phyloP scores from a whole-genome alignment of 1,284 basidiomycete species.

The Fomitopsis palustris region DNA sequence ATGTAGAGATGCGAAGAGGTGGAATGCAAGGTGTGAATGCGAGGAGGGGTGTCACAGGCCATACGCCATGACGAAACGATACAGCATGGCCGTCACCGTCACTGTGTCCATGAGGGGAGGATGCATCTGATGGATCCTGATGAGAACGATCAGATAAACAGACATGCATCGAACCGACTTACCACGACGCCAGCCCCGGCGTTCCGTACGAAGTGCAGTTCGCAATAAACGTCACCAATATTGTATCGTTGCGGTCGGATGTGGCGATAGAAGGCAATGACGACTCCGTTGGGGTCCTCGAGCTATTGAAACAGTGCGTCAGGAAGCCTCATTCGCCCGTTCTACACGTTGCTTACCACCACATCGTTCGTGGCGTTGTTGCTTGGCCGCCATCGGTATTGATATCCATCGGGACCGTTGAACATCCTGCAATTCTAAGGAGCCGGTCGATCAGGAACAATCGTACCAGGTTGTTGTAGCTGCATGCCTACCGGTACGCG shows the following conservation, averaged over 20 bases:
- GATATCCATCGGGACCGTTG: constrained; percentile 75
- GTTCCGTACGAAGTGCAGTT: constrained; percentile 73
- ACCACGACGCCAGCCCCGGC: constrained; percentile 80
- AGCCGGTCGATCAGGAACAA: constrained; percentile 8
- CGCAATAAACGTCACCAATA: constrained; percentile 78
- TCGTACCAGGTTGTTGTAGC: constrained; percentile 10
- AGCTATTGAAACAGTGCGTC: constrained; percentile 41
- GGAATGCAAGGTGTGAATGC: constrained; percentile 7
- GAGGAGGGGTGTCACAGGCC: constrained; percentile 46
- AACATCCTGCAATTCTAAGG: constrained; percentile 55
- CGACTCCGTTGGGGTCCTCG: constrained; percentile 61
- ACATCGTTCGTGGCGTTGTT: constrained; percentile 50
- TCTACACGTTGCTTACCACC: constrained; percentile 43
- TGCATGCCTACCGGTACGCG: constrained; percentile 47
- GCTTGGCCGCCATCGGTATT: constrained; percentile 73
- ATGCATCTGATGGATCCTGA: constrained; percentile 55
- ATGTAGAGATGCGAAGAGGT: constrained; percentile 2
- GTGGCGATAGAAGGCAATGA: constrained; percentile 76
- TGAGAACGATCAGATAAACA: constrained; percentile 16
- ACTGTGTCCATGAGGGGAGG: constrained; percentile 86
- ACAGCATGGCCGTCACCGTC: constrained; percentile 78
- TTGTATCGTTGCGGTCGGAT: constrained; percentile 73
- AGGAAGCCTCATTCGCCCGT: background rate
- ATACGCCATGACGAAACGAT: constrained; percentile 69
- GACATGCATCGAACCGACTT: constrained; percentile 28